A percentile compares a stretch with the other conserved stretches of the same genome.
phyloP scores from a whole-genome alignment of 495 filamentous ascomycete genomes.

The Aspergillus baeticus region DNA sequence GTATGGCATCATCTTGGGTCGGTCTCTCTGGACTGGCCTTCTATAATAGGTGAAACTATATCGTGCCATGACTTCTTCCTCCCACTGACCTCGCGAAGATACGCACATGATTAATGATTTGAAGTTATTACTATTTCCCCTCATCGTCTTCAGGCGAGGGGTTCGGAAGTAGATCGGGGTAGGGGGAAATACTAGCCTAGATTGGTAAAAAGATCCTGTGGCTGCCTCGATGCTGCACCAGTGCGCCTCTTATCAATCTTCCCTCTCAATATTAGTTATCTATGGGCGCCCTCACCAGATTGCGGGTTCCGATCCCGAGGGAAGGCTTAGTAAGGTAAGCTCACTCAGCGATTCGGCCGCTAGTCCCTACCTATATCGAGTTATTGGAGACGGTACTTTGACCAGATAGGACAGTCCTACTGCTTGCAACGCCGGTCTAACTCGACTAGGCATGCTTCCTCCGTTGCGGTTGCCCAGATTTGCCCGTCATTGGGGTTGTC shows the following conservation, averaged over 20 bases:
- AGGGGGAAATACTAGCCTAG: constrained; percentile 22
- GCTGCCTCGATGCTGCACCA: not conserved
- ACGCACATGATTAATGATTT: too few relatives aligned
- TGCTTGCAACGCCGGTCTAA: not conserved
- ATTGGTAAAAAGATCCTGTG: constrained; percentile 22
- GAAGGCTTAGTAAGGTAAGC: too few relatives aligned
- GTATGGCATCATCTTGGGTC: too few relatives aligned
- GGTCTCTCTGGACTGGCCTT: too few relatives aligned
- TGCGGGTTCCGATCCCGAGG: not conserved
- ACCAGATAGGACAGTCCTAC: too few relatives aligned
- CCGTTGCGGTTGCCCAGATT: not conserved
- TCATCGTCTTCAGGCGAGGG: not conserved
- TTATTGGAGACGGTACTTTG: too few relatives aligned
- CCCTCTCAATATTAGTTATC: not conserved
- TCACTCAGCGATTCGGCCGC: not conserved
- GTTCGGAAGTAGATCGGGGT: not conserved
- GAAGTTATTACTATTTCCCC: not conserved
- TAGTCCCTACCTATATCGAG: too few relatives aligned
- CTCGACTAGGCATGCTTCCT: not conserved
- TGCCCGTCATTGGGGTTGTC: constrained; percentile 4
- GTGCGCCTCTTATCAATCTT: not conserved
- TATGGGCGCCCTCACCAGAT: not conserved
- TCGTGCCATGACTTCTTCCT: too few relatives aligned
- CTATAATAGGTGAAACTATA: too few relatives aligned
- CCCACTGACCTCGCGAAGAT: too few relatives aligned